phyloP scores from a whole-genome alignment of 2,329 filamentous ascomycete genomes.

The Calonectria montana region DNA sequence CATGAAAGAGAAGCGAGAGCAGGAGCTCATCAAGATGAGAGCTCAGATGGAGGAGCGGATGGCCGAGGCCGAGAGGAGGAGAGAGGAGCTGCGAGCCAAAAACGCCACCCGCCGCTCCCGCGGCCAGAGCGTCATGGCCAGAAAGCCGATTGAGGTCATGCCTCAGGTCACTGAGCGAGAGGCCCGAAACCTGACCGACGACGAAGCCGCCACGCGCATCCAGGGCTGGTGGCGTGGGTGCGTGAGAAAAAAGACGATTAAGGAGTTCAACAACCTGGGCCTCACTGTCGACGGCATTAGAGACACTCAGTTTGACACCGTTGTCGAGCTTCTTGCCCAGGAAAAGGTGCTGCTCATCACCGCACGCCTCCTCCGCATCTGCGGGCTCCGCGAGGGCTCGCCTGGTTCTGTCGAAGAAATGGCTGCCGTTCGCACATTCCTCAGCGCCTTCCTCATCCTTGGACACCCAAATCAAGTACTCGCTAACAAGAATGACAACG shows the following conservation, averaged over 20 bases:
- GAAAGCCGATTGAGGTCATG: slow-evolving; percentile 61
- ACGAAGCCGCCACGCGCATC: slow-evolving; percentile 73
- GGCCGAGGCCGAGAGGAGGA: slow-evolving; percentile 79
- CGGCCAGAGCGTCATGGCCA: slow-evolving; percentile 62
- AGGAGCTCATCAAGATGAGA: slow-evolving; percentile 76
- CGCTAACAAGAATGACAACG: slow-evolving; percentile 75
- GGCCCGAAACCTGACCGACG: slow-evolving; percentile 60
- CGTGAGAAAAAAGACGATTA: slow-evolving; percentile 68
- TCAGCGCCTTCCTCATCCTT: slow-evolving; percentile 83
- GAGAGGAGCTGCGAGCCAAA: slow-evolving; percentile 71
- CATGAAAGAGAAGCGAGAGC: slow-evolving; percentile 83
- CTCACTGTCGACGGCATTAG: slow-evolving; percentile 78
- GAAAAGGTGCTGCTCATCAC: slow-evolving; percentile 75
- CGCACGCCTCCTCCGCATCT: slow-evolving; percentile 74
- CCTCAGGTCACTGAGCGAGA: slow-evolving; percentile 64
- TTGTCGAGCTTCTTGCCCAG: slow-evolving; percentile 75
- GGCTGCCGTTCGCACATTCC: slow-evolving; percentile 78
- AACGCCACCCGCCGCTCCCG: slow-evolving; percentile 64
- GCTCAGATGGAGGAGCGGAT: slow-evolving; percentile 83
- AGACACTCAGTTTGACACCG: slow-evolving; percentile 78
- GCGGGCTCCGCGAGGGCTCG: slow-evolving; percentile 75
- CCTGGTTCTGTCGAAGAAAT: slow-evolving; percentile 74
- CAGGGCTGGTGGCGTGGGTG: slow-evolving; percentile 77
- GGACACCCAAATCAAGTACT: slow-evolving; percentile 84
- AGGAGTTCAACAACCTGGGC: slow-evolving; percentile 73